Percentiles rank a stretch among this genome's conserved stretches.
Conservation (phyloP, 352 stramenopile species). For the Phytophthora ramorum region DNA sequence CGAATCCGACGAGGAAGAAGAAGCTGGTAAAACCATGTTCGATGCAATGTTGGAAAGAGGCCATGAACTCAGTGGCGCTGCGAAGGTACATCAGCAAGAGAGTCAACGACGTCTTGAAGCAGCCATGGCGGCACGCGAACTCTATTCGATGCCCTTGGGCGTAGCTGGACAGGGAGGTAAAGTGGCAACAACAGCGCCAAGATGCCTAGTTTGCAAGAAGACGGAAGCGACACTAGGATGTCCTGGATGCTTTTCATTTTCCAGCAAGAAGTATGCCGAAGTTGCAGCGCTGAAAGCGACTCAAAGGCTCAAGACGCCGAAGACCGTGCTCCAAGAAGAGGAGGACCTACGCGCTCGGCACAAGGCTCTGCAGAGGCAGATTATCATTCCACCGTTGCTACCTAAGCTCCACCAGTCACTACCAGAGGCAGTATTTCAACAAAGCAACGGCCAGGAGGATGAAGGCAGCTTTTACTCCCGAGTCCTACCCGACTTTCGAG, state of each 20-base stretch:
- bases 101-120: constrained; percentile 38
- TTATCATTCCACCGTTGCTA: constrained; percentile 48
- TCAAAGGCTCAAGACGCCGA: constrained; percentile 61
- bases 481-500: constrained; percentile 57
- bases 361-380: constrained; percentile 53
- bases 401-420: constrained; percentile 11
- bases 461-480: constrained; percentile 54
- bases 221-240: constrained; percentile 47
- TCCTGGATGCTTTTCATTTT: constrained; percentile 75
- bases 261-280: constrained; percentile 40
- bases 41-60: constrained; percentile 7
- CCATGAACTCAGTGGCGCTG: constrained; percentile 23
- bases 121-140: constrained; percentile 40
- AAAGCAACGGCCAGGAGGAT: constrained; percentile 9
- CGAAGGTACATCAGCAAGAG: constrained; percentile 30
- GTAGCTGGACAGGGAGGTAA: constrained; percentile 9
- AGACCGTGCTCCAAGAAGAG: constrained; percentile 58
- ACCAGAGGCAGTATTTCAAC: neutral
- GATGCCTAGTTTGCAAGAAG: constrained; percentile 50
- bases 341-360: constrained; percentile 49
- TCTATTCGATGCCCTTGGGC: neutral
- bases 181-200: neutral
- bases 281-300: constrained; percentile 43
- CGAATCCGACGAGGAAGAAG: constrained; percentile 39
- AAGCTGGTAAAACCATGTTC: constrained; percentile 5